Evolutionary conservation across 192 early-diverging fungal species (phyloP).

Genomic region (Coemansia sp.): DNA sequence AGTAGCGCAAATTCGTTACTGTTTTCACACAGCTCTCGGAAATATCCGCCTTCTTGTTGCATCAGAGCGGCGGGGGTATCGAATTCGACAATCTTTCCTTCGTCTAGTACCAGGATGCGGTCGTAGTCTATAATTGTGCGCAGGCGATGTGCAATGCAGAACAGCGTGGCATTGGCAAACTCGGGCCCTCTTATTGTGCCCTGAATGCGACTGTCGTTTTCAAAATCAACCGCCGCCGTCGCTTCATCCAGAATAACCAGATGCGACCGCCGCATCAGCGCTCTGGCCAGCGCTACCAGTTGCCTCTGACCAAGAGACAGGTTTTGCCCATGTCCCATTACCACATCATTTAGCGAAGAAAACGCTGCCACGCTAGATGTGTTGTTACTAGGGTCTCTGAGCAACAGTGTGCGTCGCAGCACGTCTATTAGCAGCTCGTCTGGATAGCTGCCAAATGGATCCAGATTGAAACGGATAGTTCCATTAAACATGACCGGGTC

Average conservation of each 20-base stretch:
- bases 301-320: slow-evolving; percentile 78
- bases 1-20: slow-evolving; percentile 67
- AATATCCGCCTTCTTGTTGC: slow-evolving; percentile 51
- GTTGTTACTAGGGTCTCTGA: slow-evolving; percentile 1
- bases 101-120: slow-evolving; percentile 74
- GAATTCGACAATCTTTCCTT: slow-evolving; percentile 76
- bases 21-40: slow-evolving; percentile 73
- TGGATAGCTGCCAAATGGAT: slow-evolving; percentile 74
- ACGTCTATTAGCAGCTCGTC: slow-evolving; percentile 42
- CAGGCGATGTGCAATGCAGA: slow-evolving; percentile 89
- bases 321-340: slow-evolving; percentile 70
- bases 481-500: slow-evolving; percentile 75
- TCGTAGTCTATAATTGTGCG: slow-evolving; percentile 84
- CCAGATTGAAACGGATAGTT: slow-evolving; percentile 79
- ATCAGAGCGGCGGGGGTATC: slow-evolving; percentile 72
- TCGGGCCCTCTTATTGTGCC: slow-evolving; percentile 75
- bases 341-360: slow-evolving; percentile 10
- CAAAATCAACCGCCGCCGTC: slow-evolving; percentile 81
- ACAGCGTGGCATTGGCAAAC: slow-evolving; percentile 59
- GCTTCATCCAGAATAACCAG: slow-evolving; percentile 84
- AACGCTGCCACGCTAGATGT: slow-evolving; percentile 2
- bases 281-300: slow-evolving; percentile 71
- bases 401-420: slow-evolving; percentile 22
- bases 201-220: slow-evolving; percentile 84
- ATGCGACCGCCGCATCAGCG: slow-evolving; percentile 64